Evolutionary conservation across 495 filamentous ascomycete genomes (phyloP).

Genomic region (Cairneyella variabilis): DNA sequence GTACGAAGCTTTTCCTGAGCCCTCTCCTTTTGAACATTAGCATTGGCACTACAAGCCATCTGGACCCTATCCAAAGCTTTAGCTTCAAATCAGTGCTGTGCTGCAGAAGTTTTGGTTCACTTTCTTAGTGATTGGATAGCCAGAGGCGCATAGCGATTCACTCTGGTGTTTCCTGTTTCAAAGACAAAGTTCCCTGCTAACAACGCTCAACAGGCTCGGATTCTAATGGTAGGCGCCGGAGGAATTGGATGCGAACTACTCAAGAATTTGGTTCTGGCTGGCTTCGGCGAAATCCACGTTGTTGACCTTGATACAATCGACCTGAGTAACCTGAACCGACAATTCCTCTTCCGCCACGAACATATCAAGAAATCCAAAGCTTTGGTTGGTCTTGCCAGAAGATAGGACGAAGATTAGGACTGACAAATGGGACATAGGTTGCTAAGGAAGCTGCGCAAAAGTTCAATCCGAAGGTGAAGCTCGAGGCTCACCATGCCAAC

Average conservation of each 20-base stretch:
- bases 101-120: background rate
- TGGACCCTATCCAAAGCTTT: background rate
- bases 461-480: conserved; percentile 86
- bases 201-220: conserved; percentile 60
- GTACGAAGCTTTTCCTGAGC: conserved; percentile 34
- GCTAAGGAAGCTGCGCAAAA: conserved; percentile 88
- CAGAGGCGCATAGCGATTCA: background rate
- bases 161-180: conserved; percentile 3
- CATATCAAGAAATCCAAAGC: conserved; percentile 98
- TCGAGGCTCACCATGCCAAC: conserved; percentile 89
- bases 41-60: background rate
- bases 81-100: background rate
- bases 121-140: no score
- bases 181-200: conserved; percentile 15
- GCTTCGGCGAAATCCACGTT: conserved; percentile 92
- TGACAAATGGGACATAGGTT: conserved; percentile 53
- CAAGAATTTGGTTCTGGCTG: conserved; percentile 91
- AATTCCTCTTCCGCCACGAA: conserved; percentile 95
- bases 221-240: conserved; percentile 92
- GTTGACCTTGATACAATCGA: conserved; percentile 99
- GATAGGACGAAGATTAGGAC: conserved; percentile 13
- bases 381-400: conserved; percentile 56
- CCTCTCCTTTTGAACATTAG: background rate
- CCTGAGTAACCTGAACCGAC: conserved; percentile 93
- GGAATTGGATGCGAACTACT: conserved; percentile 97